Base-by-base conservation (phyloP, 805 yeast species). In the Metschnikowia lochheadii region DNA sequence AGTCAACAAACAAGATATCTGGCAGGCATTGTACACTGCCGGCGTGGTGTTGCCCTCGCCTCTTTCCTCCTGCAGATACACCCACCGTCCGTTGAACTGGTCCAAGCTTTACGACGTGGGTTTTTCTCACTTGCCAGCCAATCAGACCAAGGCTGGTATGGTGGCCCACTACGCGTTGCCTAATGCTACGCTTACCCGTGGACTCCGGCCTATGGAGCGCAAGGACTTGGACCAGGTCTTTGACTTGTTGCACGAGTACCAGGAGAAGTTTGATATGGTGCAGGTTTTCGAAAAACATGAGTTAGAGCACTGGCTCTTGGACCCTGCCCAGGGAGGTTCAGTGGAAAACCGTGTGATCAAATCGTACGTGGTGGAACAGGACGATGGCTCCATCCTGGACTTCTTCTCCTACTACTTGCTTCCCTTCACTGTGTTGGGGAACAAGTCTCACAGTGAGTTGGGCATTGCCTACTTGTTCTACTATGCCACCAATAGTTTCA, bases 21-120 rank as follows among this genome's bases (percentile, higher is more conserved):
- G 97, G 96, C 97, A 91, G 67, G 99, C 98, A 0, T 77, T 94
- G 53, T 89, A 89, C 69, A 92, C 99, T 8, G 96, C 92, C 0
- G 99, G 98, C 10, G 82, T 84, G 2, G 84, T 89, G 2, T 75
- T 94, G 50, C 99, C 99, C 20, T 83, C 91, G n/a, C 99, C 99
- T 0, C 81, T 92, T 4, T 75, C 96, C 11, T 83, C 89, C 2
- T 85, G 95, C 65, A 80, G 97, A 53, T 94, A 94, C 67, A 86
- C 87, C 39, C 99, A 94, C 70, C 86, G 99, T 60, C 95, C 97
- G 1, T 72, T 94, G 56, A 87, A 94, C 64, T 94, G 99, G 98
- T 72, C 82, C 13, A 92, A 89, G 63, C 77, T 94, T 21, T 76
- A 87, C 62, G 96, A 89, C 48, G 96, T 90, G 49, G 97, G 96